phyloP scores from a whole-genome alignment of 176 grass and related monocot genomes.

The Phyllostachys edulis region DNA sequence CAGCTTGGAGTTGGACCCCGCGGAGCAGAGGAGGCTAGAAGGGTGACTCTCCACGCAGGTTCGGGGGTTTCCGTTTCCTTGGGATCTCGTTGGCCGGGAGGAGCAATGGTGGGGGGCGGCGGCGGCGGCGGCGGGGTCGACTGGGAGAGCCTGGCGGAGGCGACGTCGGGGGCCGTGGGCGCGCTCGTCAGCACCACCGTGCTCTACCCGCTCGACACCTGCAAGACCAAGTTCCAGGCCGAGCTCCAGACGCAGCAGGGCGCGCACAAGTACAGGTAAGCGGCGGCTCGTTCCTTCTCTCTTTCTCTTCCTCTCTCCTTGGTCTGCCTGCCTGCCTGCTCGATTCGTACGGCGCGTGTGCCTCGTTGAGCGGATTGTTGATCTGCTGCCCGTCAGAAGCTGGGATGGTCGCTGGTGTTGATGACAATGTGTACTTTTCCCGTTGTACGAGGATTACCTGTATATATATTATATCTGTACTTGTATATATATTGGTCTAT shows the following conservation, averaged over 20 bases:
- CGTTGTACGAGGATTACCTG: too few relatives aligned
- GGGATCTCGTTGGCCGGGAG: not conserved
- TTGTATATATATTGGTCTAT: too few relatives aligned
- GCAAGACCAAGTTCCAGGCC: conserved; percentile 97
- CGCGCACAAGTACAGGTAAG: conserved; percentile 78
- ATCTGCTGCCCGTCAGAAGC: not conserved
- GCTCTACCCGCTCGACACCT: conserved; percentile 96
- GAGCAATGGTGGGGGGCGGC: conserved; percentile 26
- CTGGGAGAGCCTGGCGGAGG: conserved; percentile 95
- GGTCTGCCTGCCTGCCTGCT: not conserved
- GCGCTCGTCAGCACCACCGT: conserved; percentile 89
- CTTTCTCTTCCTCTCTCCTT: not conserved
- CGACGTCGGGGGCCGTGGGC: conserved; percentile 87
- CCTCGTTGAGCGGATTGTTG: not conserved
- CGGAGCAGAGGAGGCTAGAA: too few relatives aligned
- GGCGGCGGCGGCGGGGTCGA: conserved; percentile 52
- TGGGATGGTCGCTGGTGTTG: not conserved
- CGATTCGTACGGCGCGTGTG: not conserved
- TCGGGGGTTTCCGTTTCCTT: not conserved
- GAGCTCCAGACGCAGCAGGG: conserved; percentile 70
- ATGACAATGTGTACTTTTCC: too few relatives aligned
- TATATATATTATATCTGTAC: too few relatives aligned
- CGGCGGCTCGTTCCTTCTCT: not conserved
- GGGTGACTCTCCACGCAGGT: too few relatives aligned
- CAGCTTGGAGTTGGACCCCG: too few relatives aligned